Base-by-base conservation (phyloP, 2,329 filamentous ascomycete species). In the Penicillium sp. region DNA sequence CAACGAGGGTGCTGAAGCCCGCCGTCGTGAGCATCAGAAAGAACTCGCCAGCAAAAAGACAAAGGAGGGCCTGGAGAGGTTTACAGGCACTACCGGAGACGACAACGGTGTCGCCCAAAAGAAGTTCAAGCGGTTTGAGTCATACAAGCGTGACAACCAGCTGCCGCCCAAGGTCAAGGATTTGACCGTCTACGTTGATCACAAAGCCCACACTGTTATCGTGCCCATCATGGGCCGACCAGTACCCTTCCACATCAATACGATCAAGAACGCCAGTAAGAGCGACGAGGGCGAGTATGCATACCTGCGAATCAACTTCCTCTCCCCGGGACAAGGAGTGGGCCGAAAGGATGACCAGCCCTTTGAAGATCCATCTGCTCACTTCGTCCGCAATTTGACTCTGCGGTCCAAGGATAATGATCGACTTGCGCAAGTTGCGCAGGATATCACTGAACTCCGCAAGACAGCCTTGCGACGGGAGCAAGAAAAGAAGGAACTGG, bases 401-500 rank as follows among this genome's bases (percentile, higher is more conserved):
- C 95, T 99, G 81, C 87, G 94, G 56, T 98, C 95, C 19, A 89
- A 90, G 62, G 91, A 98, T 72, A 89, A 92, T 59, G 87, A 92
- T 61, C 88, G 94, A 62, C 92, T 99, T 74, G 89, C 91, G 59
- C 91, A 96, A 69, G 95, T 99, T 66, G 89, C 92, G 13, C 90
- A 90, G 61, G 91, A 96, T 71, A 98, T 99, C 69, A 94, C 92
- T 11, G 95, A 97, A 71, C 89, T 99, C 82, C 96, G 97, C 81
- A 96, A 95, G 73, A 91, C 94, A 67, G 88, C 91, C 5, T 86
- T 91, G 43, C 93, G 96, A 77, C 90, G 92, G 69, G 95, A 99
- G 76, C 93, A 97, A 70, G 94, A 97, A 78, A 97, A 98, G 86
- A 99, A 99, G 80, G 94, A 99, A 69, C 90, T 99, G 90, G 95